phyloP scores from a whole-genome alignment of 495 filamentous ascomycete genomes.

The Tetracladium marchalianum region DNA sequence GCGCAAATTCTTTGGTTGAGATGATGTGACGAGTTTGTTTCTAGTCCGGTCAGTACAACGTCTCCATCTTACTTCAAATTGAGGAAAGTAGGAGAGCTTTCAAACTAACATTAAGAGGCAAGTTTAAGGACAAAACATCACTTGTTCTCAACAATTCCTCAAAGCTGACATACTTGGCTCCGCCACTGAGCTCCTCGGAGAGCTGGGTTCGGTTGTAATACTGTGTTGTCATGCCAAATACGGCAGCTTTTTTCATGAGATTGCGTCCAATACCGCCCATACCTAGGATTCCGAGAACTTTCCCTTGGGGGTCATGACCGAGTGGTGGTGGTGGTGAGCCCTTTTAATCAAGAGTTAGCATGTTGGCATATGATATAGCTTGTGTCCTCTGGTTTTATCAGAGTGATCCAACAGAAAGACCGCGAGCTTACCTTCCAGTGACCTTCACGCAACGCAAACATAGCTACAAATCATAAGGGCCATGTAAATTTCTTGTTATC shows the following conservation, averaged over 20 bases:
- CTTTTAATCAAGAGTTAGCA: constrained; percentile 4
- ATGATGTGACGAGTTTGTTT: constrained; percentile 58
- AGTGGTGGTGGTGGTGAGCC: constrained; percentile 46
- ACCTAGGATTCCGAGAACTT: constrained; percentile 65
- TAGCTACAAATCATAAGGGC: constrained; percentile 5
- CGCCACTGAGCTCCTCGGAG: constrained; percentile 36
- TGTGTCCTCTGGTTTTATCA: constrained; percentile 55
- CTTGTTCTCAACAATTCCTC: constrained; percentile 56
- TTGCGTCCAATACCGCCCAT: constrained; percentile 81
- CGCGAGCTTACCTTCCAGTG: constrained; percentile 28
- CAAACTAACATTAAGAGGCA: constrained; percentile 58
- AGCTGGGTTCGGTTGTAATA: constrained; percentile 32
- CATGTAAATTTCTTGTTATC: background rate
- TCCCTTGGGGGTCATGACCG: constrained; percentile 56
- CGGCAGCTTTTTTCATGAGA: constrained; percentile 57
- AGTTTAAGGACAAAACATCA: constrained; percentile 70
- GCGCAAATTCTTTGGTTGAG: constrained; percentile 48
- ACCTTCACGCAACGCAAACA: constrained; percentile 21
- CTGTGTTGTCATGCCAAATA: constrained; percentile 35
- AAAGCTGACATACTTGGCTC: constrained; percentile 58
- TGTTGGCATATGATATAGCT: constrained; percentile 53
- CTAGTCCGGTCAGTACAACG: constrained; percentile 49
- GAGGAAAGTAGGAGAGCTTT: constrained; percentile 47
- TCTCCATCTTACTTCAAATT: constrained; percentile 52
- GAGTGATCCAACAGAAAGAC: constrained; percentile 15